These are phyloP conservation scores for Corchorus capsularis DNA, from an alignment of 345 rosid genomes.

Conservation along the genomic window DNA sequence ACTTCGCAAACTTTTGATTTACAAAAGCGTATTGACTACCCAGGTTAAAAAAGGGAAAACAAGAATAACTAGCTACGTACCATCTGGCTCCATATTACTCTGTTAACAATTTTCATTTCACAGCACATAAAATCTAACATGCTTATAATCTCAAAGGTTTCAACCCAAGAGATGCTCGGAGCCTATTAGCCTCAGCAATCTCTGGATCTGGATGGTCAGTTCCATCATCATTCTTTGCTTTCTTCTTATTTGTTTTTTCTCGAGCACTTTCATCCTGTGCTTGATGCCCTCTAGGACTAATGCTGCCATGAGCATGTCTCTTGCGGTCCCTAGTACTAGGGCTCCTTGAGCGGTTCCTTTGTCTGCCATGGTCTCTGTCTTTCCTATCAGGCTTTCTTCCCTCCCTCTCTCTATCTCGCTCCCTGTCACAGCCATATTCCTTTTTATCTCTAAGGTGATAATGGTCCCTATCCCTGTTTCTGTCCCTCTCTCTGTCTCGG, in stretches of 20 bases:
- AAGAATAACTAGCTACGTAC: not conserved
- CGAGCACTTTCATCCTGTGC: slow-evolving; percentile 36
- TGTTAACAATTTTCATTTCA: not conserved
- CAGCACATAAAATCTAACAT: not conserved
- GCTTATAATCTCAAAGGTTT: slow-evolving; percentile 53
- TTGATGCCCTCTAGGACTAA: slow-evolving; percentile 54
- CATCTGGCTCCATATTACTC: not conserved
- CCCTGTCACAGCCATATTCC: slow-evolving; percentile 54
- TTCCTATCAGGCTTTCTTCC: slow-evolving; percentile 75
- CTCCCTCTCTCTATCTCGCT: slow-evolving; percentile 65
- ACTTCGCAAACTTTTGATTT: too few relatives aligned
- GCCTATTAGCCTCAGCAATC: slow-evolving; percentile 87
- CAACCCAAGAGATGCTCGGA: slow-evolving; percentile 74
- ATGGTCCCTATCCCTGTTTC: slow-evolving; percentile 70
- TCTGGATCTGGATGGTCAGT: slow-evolving; percentile 87
- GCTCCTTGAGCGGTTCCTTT: slow-evolving; percentile 67
- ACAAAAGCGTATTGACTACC: too few relatives aligned
- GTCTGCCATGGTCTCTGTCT: slow-evolving; percentile 41
- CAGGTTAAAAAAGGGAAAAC: too few relatives aligned
- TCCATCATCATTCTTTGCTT: slow-evolving; percentile 77
- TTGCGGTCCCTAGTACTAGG: slow-evolving; percentile 75
- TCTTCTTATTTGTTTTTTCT: slow-evolving; percentile 69
- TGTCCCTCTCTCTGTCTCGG: slow-evolving; percentile 41
- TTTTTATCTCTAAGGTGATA: slow-evolving; percentile 67
- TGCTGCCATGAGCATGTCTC: slow-evolving; percentile 53